These are phyloP conservation scores for Phytophthora europaea DNA, from an alignment of 352 stramenopile genomes.

Conservation along the genomic window DNA sequence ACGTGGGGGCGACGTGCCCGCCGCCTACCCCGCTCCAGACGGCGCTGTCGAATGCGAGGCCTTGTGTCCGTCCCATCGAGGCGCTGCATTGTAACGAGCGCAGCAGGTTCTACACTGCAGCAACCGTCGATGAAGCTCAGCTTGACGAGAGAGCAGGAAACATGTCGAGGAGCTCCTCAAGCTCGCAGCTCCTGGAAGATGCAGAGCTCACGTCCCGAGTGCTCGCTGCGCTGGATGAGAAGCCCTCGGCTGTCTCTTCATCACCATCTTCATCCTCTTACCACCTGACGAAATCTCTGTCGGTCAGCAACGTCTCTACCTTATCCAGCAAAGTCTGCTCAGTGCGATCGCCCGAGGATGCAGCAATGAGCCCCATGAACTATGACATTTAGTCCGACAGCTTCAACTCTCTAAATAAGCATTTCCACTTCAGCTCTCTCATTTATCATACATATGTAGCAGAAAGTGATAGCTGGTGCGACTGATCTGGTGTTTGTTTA, in stretches of 20 bases:
- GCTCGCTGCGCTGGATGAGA: constrained; percentile 62
- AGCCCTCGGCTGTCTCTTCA: constrained; percentile 16
- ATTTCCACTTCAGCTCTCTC: not conserved
- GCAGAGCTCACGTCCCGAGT: constrained; percentile 65
- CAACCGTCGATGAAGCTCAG: constrained; percentile 4
- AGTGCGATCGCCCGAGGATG: constrained; percentile 24
- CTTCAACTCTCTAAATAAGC: constrained; percentile 3
- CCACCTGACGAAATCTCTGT: constrained; percentile 23
- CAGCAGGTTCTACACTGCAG: constrained; percentile 22
- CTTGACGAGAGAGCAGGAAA: constrained; percentile 17
- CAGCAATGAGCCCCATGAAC: not conserved
- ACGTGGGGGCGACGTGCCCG: constrained; percentile 12
- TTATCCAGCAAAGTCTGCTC: constrained; percentile 10
- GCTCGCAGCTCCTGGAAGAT: constrained; percentile 61
- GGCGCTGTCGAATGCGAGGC: constrained; percentile 59
- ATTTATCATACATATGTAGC: not conserved
- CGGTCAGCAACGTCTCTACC: constrained; percentile 6
- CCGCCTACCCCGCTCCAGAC: constrained; percentile 49
- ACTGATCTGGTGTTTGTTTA: no score
- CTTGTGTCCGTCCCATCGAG: constrained; percentile 67
- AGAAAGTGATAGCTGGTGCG: no score
- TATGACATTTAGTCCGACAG: constrained; percentile 8
- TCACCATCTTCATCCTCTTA: constrained; percentile 15
- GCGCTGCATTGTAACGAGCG: constrained; percentile 31
- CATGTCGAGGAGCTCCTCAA: constrained; percentile 47